Conservation (phyloP, 352 stramenopile species). For the Sclerospora graminicola region DNA sequence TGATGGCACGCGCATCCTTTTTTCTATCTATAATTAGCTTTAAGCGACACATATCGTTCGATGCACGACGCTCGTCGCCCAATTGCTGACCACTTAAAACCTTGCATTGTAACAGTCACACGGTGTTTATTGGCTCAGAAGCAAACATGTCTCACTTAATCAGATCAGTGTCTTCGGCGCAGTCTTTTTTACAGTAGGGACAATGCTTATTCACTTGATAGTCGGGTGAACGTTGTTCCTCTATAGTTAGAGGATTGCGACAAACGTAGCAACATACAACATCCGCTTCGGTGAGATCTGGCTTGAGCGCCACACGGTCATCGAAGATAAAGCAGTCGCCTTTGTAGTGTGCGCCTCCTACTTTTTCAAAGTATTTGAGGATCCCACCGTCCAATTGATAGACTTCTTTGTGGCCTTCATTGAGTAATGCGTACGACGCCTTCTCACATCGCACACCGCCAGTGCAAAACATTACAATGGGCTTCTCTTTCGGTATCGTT, state of each 20-base stretch:
- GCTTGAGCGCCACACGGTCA: constrained; percentile 57
- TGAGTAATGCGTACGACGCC: constrained; percentile 47
- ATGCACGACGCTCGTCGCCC: too few relatives aligned
- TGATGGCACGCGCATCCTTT: too few relatives aligned
- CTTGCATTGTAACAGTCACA: too few relatives aligned
- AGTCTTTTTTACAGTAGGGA: constrained; percentile 32
- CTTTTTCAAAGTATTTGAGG: constrained; percentile 72
- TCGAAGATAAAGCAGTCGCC: constrained; percentile 79
- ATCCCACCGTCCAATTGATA: constrained; percentile 73
- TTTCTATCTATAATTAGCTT: too few relatives aligned
- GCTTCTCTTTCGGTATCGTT: constrained; percentile 51
- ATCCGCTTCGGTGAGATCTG: constrained; percentile 35
- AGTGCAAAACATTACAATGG: constrained; percentile 77
- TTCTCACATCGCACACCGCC: constrained; percentile 69
- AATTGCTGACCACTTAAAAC: too few relatives aligned
- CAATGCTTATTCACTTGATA: constrained; percentile 37
- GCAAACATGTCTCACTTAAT: too few relatives aligned
- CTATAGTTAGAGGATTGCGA: constrained; percentile 39
- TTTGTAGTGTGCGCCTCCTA: constrained; percentile 53
- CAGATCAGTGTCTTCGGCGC: too few relatives aligned
- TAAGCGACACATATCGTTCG: too few relatives aligned
- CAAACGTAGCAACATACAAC: constrained; percentile 43
- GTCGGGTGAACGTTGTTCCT: constrained; percentile 33
- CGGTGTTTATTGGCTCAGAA: too few relatives aligned
- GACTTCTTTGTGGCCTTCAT: constrained; percentile 43